Conservation (phyloP, 2,329 filamentous ascomycete species). For the Fusarium hostae region DNA sequence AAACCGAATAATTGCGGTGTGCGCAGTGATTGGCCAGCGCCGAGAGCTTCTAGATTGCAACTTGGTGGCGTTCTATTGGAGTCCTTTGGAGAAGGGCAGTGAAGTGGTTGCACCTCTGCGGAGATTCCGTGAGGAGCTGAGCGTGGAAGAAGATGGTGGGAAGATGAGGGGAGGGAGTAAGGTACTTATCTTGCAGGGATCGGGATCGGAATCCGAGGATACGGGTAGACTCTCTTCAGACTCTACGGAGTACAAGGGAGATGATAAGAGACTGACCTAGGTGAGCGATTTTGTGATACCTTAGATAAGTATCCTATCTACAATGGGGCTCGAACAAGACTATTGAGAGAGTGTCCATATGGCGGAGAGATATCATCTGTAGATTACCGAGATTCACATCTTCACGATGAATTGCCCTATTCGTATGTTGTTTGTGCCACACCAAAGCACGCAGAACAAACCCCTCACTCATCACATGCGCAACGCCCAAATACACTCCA, state of each 20-base stretch:
- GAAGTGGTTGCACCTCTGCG: constrained; percentile 15
- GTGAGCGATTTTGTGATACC: constrained; percentile 11
- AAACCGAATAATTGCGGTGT: constrained; percentile 6
- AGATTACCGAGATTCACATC: not conserved
- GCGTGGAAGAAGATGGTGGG: constrained; percentile 2
- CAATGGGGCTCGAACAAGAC: not conserved
- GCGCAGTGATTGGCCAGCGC: not conserved
- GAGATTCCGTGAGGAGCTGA: constrained; percentile 36
- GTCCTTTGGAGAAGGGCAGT: constrained; percentile 21
- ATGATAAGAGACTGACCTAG: not conserved
- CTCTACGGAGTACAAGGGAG: not conserved
- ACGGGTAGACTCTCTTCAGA: not conserved
- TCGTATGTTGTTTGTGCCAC: not conserved
- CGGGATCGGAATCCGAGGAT: constrained; percentile 3
- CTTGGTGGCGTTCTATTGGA: constrained; percentile 26
- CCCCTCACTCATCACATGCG: constrained; percentile 22
- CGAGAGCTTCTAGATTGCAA: constrained; percentile 1
- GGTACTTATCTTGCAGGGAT: constrained; percentile 12
- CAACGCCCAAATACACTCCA: not conserved
- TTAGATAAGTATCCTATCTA: constrained; percentile 7
- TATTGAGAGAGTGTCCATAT: not conserved
- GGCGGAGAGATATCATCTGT: not conserved
- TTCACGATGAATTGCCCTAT: not conserved
- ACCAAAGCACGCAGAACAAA: not conserved
- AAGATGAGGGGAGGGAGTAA: constrained; percentile 1